Evolutionary conservation across 2,329 filamentous ascomycete species (phyloP).

Genomic region (Atkinsonella hypoxylon): DNA sequence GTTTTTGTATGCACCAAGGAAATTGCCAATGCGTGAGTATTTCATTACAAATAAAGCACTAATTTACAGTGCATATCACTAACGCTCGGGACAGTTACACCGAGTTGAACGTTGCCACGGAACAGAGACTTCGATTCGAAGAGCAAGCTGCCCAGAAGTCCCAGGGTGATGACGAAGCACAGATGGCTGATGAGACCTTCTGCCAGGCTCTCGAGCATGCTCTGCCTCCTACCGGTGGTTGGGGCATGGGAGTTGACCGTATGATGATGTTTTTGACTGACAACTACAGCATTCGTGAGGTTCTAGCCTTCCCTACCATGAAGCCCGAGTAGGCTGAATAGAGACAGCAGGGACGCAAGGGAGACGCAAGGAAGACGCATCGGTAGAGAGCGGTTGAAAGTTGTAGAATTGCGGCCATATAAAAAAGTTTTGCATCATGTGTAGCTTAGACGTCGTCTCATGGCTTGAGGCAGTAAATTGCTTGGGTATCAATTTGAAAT

Average conservation of each 20-base stretch:
- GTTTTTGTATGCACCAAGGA: conserved; percentile 72
- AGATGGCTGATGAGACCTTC: conserved; percentile 93
- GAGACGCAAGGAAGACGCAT: conserved; percentile 14
- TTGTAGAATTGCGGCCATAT: background rate
- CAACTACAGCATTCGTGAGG: conserved; percentile 89
- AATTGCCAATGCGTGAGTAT: conserved; percentile 65
- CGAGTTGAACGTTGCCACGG: conserved; percentile 85
- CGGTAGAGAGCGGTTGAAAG: background rate
- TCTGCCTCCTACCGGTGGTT: conserved; percentile 87
- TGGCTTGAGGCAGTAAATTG: background rate
- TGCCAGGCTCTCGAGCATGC: conserved; percentile 81
- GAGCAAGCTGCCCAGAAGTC: conserved; percentile 95
- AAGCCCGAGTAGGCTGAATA: conserved; percentile 53
- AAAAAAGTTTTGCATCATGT: too few species aligned
- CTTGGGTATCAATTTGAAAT: conserved; percentile 10
- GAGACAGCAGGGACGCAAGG: too few species aligned
- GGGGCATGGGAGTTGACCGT: conserved; percentile 92
- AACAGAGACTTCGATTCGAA: conserved; percentile 74
- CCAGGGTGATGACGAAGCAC: conserved; percentile 93
- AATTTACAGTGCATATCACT: background rate
- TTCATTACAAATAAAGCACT: background rate
- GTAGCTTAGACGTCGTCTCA: background rate
- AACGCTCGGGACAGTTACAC: conserved; percentile 46
- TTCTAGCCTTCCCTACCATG: conserved; percentile 95
- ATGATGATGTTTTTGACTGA: conserved; percentile 93